Conservation (phyloP, 83 land plant species). For the Diphasiastrum complanatum region DNA sequence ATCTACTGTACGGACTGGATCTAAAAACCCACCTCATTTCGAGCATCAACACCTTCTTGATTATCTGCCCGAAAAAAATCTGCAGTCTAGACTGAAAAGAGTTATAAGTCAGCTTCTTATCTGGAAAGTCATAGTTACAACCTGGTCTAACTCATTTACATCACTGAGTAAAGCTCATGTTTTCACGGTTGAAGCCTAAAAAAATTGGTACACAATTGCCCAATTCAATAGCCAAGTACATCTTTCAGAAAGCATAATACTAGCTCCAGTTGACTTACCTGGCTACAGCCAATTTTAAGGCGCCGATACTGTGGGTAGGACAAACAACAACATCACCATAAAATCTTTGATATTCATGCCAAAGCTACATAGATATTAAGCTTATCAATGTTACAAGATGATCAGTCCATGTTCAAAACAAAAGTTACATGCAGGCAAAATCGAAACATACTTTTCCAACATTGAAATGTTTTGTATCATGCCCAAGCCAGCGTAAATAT, state of each 20-base stretch:
- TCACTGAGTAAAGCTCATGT: too few relatives aligned
- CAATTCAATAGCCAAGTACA: too few relatives aligned
- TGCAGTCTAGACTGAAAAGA: slow-evolving; percentile 49
- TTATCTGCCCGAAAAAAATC: slow-evolving; percentile 94
- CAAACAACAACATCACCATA: not conserved
- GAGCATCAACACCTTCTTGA: slow-evolving; percentile 94
- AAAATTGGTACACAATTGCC: too few relatives aligned
- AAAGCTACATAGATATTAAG: not conserved
- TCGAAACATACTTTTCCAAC: slow-evolving; percentile 76
- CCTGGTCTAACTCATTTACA: not conserved
- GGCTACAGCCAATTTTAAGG: slow-evolving; percentile 84
- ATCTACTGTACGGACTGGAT: too few relatives aligned
- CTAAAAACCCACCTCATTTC: slow-evolving; percentile 87
- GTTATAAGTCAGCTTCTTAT: not conserved
- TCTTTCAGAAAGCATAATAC: too few relatives aligned
- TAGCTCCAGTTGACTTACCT: too few relatives aligned
- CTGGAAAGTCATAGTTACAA: not conserved
- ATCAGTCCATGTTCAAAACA: not conserved
- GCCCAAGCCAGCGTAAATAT: slow-evolving; percentile 98
- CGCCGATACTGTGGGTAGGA: slow-evolving; percentile 74
- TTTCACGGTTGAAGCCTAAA: too few relatives aligned
- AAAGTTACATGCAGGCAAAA: not conserved
- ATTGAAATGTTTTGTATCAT: slow-evolving; percentile 99
- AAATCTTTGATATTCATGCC: not conserved
- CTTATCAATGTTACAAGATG: not conserved